phyloP scores from a whole-genome alignment of 805 yeast species.

The Lipomyces mesembrius region DNA sequence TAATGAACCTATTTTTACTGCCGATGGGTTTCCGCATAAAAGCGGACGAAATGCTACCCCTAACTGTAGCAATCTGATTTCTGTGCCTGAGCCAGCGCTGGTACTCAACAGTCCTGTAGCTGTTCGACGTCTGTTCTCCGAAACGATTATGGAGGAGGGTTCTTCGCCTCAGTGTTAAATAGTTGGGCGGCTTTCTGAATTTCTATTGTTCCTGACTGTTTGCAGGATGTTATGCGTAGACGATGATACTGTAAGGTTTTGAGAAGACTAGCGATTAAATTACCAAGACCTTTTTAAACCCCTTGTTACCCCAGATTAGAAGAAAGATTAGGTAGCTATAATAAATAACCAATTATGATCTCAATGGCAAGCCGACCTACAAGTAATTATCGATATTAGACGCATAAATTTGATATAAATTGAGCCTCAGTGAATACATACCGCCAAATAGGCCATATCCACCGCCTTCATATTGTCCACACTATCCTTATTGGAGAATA shows the following conservation, averaged over 20 bases:
- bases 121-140: slow-evolving; percentile 2
- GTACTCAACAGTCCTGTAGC: neutral
- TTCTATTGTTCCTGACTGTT: neutral
- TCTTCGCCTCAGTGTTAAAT: neutral
- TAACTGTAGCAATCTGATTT: neutral
- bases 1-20: neutral
- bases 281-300: neutral
- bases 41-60: slow-evolving; percentile 1
- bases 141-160: neutral
- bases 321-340: neutral
- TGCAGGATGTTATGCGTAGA: neutral
- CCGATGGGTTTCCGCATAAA: neutral
- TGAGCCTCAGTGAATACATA: slow-evolving; percentile 10
- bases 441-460: slow-evolving; percentile 35
- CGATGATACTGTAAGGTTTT: neutral
- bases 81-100: neutral
- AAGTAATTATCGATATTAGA: neutral
- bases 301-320: neutral
- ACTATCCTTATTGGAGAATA: slow-evolving; percentile 23
- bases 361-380: slow-evolving; percentile 12
- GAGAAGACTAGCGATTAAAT: neutral
- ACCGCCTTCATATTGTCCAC: slow-evolving; percentile 27
- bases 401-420: neutral
- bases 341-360: slow-evolving; percentile 2
- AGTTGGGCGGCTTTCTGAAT: neutral